Evolutionary conservation across 352 stramenopile species (phyloP).

Genomic region (Pythium volutum): DNA sequence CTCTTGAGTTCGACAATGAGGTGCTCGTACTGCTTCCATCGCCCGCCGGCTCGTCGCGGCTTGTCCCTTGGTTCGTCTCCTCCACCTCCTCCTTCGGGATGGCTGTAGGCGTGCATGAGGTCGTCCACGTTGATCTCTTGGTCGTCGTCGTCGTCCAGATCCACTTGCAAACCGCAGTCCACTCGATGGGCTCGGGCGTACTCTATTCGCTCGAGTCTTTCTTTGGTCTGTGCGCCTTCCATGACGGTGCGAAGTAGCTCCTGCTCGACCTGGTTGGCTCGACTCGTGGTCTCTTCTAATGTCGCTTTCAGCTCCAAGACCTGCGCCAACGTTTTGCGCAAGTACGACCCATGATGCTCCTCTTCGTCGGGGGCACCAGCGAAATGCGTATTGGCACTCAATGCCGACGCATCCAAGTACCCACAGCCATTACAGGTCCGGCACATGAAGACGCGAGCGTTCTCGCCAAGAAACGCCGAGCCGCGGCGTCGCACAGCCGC

Average conservation of each 20-base stretch:
- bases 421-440: slow-evolving; percentile 48
- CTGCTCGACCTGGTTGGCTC: slow-evolving; percentile 33
- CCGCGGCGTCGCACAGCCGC: slow-evolving; percentile 11
- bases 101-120: slow-evolving; percentile 32
- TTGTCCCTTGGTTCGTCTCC: no score
- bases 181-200: slow-evolving; percentile 28
- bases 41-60: slow-evolving; percentile 12
- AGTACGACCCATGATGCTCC: slow-evolving; percentile 46
- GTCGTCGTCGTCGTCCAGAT: slow-evolving; percentile 56
- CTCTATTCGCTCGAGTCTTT: slow-evolving; percentile 40
- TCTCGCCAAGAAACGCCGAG: slow-evolving; percentile 21
- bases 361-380: slow-evolving; percentile 13
- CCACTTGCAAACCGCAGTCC: slow-evolving; percentile 37
- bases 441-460: slow-evolving; percentile 42
- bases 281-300: slow-evolving; percentile 35
- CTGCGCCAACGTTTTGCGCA: slow-evolving; percentile 58
- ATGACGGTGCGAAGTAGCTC: slow-evolving; percentile 35
- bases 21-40: slow-evolving; percentile 55
- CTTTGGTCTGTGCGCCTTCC: slow-evolving; percentile 31
- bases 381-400: not conserved
- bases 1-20: slow-evolving; percentile 68
- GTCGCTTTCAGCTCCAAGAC: slow-evolving; percentile 51
- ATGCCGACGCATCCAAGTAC: slow-evolving; percentile 35
- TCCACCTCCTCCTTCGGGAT: not conserved
- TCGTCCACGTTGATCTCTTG: slow-evolving; percentile 46